Evolutionary conservation across 1,139 yeast genomes (phyloP).

Genomic region (Taiozyma sp.): DNA sequence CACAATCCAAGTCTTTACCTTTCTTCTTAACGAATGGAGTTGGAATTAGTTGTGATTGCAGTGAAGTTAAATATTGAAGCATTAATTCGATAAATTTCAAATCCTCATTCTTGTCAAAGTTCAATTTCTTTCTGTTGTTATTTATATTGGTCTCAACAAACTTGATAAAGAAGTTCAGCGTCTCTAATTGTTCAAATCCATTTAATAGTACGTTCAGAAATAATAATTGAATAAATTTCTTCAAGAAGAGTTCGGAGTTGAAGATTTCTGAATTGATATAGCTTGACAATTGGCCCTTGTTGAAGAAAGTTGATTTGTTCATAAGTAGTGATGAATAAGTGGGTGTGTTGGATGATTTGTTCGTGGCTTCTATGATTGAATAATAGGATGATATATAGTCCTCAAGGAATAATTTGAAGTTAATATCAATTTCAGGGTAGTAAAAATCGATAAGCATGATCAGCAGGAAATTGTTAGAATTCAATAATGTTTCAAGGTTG

Average conservation of each 20-base stretch:
- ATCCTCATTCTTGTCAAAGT: slow-evolving; percentile 17
- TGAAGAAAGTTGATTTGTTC: slow-evolving; percentile 9
- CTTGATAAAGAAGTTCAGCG: slow-evolving; percentile 11
- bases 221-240: slow-evolving; percentile 15
- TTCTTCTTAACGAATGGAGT: not conserved
- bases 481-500: slow-evolving; percentile 11
- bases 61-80: not conserved
- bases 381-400: slow-evolving; percentile 22
- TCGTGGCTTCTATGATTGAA: slow-evolving; percentile 17
- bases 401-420: slow-evolving; percentile 10
- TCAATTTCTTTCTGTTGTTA: slow-evolving; percentile 20
- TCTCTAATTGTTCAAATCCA: slow-evolving; percentile 12
- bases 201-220: slow-evolving; percentile 16
- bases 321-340: slow-evolving; percentile 15
- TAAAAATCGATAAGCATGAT: slow-evolving; percentile 14
- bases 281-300: slow-evolving; percentile 15
- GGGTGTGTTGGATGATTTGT: slow-evolving; percentile 17
- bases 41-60: not conserved
- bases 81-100: slow-evolving; percentile 16
- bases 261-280: slow-evolving; percentile 19
- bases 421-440: slow-evolving; percentile 10
- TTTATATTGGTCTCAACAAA: slow-evolving; percentile 21
- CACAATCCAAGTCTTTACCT: not conserved
- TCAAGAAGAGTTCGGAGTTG: slow-evolving; percentile 20
- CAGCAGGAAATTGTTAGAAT: slow-evolving; percentile 15